These are phyloP conservation scores for Fusarium zealandicum DNA, from an alignment of 2,329 filamentous ascomycete genomes.

Conservation along the genomic window DNA sequence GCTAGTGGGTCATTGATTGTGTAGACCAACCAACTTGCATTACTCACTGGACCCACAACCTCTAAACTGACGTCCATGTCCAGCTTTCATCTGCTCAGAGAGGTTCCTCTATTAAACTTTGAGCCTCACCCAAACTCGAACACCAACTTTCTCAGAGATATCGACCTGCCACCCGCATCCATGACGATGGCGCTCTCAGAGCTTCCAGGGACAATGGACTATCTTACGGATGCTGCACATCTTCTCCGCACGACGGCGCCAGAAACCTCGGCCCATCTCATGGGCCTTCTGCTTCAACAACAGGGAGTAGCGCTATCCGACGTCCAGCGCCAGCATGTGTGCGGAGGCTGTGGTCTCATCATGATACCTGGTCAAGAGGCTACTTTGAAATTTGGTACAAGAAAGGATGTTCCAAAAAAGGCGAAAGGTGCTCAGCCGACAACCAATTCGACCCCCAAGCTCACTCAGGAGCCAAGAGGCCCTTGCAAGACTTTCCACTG, in stretches of 20 bases:
- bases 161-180: no score
- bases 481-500: constrained; percentile 54
- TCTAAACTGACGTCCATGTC: neutral
- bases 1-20: no score
- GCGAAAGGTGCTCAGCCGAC: constrained; percentile 11
- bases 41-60: neutral
- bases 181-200: constrained; percentile 33
- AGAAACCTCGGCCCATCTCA: constrained; percentile 65
- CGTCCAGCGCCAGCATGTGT: constrained; percentile 61
- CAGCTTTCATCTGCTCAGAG: neutral
- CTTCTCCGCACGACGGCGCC: constrained; percentile 61
- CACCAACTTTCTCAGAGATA: neutral
- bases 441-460: constrained; percentile 1
- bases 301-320: constrained; percentile 55
- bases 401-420: constrained; percentile 15
- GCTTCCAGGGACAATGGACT: constrained; percentile 47
- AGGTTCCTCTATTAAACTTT: neutral
- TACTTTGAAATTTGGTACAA: constrained; percentile 49
- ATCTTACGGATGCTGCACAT: constrained; percentile 67
- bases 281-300: constrained; percentile 60
- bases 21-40: no score
- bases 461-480: constrained; percentile 26
- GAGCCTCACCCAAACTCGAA: constrained; percentile 5
- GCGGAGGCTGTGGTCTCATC: constrained; percentile 67
- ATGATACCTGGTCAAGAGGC: constrained; percentile 60